A percentile compares a stretch with the other conserved stretches of the same genome.
These are phyloP conservation scores for Phytopythium vexans DNA, from an alignment of 352 stramenopile genomes.

Conservation along the genomic window DNA sequence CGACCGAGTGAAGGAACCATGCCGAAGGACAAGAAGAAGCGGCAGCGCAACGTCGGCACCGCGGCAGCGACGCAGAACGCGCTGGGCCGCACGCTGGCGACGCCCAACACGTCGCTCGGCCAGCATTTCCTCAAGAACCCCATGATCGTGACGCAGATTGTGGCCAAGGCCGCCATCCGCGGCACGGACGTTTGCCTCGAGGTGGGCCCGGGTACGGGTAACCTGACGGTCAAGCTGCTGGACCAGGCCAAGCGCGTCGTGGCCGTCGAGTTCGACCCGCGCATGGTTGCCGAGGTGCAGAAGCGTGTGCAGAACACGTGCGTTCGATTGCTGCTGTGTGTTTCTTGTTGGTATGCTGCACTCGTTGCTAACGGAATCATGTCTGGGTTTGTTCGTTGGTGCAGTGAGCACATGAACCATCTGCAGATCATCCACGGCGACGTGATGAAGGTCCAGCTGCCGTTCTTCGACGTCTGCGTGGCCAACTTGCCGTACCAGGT, in stretches of 20 bases:
- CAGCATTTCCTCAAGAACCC: conserved; percentile 99
- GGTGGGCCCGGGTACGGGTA: conserved; percentile 97
- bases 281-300: conserved; percentile 99
- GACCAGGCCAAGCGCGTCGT: conserved; percentile 97
- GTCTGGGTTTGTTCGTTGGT: background rate
- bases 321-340: conserved; percentile 5
- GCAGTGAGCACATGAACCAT: conserved; percentile 88
- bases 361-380: background rate
- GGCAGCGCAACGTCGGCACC: conserved; percentile 62
- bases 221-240: conserved; percentile 99
- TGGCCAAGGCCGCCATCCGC: conserved; percentile 95
- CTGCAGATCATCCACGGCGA: conserved; percentile 99
- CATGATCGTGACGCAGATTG: conserved; percentile 96
- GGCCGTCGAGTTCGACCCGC: conserved; percentile 97
- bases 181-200: conserved; percentile 96
- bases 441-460: conserved; percentile 98
- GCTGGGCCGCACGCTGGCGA: conserved; percentile 90
- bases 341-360: background rate
- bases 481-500: conserved; percentile 99
- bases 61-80: conserved; percentile 73
- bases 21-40: conserved; percentile 91
- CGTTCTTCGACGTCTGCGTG: conserved; percentile 99
- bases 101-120: conserved; percentile 95
- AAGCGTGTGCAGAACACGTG: conserved; percentile 98
- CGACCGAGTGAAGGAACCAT: conserved; percentile 19